Evolutionary conservation across 768 basidiomycete species (phyloP), one percentile per base, ranked within the genome.

Genomic region (Suillus tomentosus): DNA sequence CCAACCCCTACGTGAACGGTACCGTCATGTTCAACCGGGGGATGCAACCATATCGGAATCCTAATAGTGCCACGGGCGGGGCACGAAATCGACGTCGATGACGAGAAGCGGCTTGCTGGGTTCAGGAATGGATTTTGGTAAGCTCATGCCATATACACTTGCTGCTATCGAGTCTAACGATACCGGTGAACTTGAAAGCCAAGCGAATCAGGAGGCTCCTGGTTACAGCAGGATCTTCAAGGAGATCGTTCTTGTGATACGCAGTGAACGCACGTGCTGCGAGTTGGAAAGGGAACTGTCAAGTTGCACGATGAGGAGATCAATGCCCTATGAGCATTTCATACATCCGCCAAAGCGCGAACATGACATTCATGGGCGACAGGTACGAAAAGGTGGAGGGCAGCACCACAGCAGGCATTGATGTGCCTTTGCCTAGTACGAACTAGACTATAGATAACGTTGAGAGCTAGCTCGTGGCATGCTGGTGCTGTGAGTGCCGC

Each of bases 221-320:
- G 63, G 74, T 0, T 82, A 78, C 55, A 81, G 79, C 61, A 73
- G 78, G n/a, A 75, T 83, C 14, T 83, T 81, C 71, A 82, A 81
- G 66, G 81, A 86, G 67, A 82, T 85, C 82, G 81, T 86, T 43
- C 50, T 85, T 36, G 69, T 84, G 17, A 75, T 83, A 0, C 71
- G 74, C 3, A 67, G 78, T 31, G 74, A 71, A 82, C 82, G 62
- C 84, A 82, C 1, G 72, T 85, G 48, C 72, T 78, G n/a, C 79
- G 79, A 24, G 72, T 82, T 1, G 78, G 73, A 0, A 86, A 85
- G 66, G 82, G 82, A 3, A 81, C 80, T 1, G 60, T 83, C 43
- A 68, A 61, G 4, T 13, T 72, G 19, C 86, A 86, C 36, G 36
- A 37, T 10, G 36, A 36, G 36, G 36, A 37, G 9, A 37, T 37